Evolutionary conservation across 2,329 filamentous ascomycete species (phyloP), one percentile per base, ranked within the genome.

Genomic region (Ophiostoma australiae): DNA sequence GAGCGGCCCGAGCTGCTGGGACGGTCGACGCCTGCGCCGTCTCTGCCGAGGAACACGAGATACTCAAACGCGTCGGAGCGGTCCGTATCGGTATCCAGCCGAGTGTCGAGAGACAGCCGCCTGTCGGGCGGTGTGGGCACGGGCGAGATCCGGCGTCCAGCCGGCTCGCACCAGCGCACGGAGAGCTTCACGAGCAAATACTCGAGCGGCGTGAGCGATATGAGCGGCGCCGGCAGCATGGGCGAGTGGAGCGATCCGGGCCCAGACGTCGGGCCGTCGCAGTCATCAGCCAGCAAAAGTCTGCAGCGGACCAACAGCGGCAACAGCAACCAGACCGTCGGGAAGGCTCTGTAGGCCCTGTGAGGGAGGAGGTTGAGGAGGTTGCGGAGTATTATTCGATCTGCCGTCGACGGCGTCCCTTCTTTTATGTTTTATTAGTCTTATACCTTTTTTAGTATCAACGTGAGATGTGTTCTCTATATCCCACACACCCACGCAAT

Each of bases 231-330:
- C 17, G 44, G 44, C 76, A 74, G 80, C 76, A 74, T 82, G 74
- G 79, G 78, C 68, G 82, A 81, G 37, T 87, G 81, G 84, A 84
- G 83, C 70, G 85, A 86, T 70, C 85, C 85, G 0, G 85, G 85
- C 0, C 85, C 85, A 2, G 85, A 87, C 73, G 80, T 87, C 0
- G 84, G 85, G 0, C 80, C 82, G 0, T 79, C 76, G 3, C 70
- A 48, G 44, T 48, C 44, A 1, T 48, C 20, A 8, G 17, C 75
- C 63, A 58, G 17, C 23, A 23, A 74, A 41, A 75, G 71, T 15
- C 74, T 75, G 70, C 66, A 72, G 69, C 71, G 72, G 72, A 66
- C 69, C 65, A 71, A 58, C 74, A 74, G 71, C 41, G 71, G 72
- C 72, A 70, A 69, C 48, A 70, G 72, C 71, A 69, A 69, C 44